Evolutionary conservation across 163 green algal species (phyloP).

Genomic region (Chlorella variabilis): DNA sequence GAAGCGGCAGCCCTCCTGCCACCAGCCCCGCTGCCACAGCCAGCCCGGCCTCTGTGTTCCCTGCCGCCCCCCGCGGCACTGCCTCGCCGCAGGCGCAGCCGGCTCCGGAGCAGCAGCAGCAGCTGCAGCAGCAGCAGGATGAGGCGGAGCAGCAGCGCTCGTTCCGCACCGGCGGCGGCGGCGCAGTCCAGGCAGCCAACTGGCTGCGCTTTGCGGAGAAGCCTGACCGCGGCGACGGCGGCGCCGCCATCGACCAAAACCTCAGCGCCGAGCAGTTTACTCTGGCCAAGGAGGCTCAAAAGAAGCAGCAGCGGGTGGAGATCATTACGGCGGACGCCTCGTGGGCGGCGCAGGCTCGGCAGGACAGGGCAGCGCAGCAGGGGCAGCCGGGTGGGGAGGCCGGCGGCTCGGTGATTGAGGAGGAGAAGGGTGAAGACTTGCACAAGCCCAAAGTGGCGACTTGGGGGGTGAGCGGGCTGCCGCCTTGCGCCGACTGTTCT

Average conservation of each 20-base stretch:
- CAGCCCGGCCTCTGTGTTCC: neutral
- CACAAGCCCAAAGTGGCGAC: slow-evolving; percentile 44
- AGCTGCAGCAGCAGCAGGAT: neutral
- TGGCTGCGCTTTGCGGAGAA: slow-evolving; percentile 32
- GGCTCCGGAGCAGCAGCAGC: neutral
- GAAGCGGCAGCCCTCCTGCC: neutral
- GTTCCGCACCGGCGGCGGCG: slow-evolving; percentile 24
- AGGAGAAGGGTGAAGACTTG: neutral
- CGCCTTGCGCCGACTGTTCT: neutral
- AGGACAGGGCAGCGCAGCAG: slow-evolving; percentile 7
- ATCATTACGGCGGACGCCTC: slow-evolving; percentile 17
- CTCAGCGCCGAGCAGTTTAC: slow-evolving; percentile 46
- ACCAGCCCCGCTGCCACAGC: neutral
- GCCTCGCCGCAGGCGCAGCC: neutral
- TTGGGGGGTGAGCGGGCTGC: slow-evolving; percentile 17
- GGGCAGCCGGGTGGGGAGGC: neutral
- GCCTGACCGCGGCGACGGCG: neutral
- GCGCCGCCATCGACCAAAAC: slow-evolving; percentile 5
- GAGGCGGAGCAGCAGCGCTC: slow-evolving; percentile 19
- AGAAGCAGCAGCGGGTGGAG: slow-evolving; percentile 26
- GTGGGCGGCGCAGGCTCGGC: neutral
- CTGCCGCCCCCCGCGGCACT: neutral
- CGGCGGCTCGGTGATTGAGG: neutral
- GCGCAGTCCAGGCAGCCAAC: slow-evolving; percentile 31
- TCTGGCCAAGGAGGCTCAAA: slow-evolving; percentile 39